These are phyloP conservation scores for Pythium biforme DNA, from an alignment of 352 stramenopile genomes.

Conservation along the genomic window DNA sequence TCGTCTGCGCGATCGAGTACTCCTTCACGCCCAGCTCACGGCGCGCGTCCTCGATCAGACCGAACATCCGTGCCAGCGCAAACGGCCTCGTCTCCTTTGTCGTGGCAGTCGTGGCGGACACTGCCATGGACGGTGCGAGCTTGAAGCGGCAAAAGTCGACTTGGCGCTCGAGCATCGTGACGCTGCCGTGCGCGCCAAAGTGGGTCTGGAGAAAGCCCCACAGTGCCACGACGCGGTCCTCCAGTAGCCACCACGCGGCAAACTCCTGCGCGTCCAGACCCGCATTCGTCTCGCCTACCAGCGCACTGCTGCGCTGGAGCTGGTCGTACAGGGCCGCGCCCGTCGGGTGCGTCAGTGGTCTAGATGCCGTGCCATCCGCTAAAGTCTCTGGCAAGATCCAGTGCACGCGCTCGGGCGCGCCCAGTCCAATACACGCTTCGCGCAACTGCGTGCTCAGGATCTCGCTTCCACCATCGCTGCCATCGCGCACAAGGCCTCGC, in stretches of 20 bases:
- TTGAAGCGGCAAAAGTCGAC: slow-evolving; percentile 66
- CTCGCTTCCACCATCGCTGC: not conserved
- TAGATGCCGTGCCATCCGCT: no score
- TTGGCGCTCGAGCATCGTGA: slow-evolving; percentile 60
- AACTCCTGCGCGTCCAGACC: slow-evolving; percentile 37
- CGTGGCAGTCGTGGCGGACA: not conserved
- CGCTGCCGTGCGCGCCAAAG: slow-evolving; percentile 27
- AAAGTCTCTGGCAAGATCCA: slow-evolving; percentile 18
- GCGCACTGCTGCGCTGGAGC: slow-evolving; percentile 13
- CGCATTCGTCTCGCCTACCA: no score
- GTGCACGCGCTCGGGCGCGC: slow-evolving; percentile 27
- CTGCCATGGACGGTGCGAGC: slow-evolving; percentile 21
- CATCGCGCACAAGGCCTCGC: not conserved
- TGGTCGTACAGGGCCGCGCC: slow-evolving; percentile 29
- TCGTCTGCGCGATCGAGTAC: slow-evolving; percentile 82
- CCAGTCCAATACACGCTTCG: slow-evolving; percentile 30
- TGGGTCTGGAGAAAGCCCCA: slow-evolving; percentile 34
- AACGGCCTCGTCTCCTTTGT: slow-evolving; percentile 17
- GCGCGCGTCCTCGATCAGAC: slow-evolving; percentile 47
- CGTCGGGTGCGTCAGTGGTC: slow-evolving; percentile 25
- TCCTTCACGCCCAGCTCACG: slow-evolving; percentile 46
- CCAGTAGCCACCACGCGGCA: slow-evolving; percentile 62
- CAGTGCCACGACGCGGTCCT: slow-evolving; percentile 46
- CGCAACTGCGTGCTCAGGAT: not conserved
- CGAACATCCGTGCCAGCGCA: slow-evolving; percentile 46